Evolutionary conservation across 139 green algal genomes (phyloP).

Genomic region (Chlorella vulgaris): DNA sequence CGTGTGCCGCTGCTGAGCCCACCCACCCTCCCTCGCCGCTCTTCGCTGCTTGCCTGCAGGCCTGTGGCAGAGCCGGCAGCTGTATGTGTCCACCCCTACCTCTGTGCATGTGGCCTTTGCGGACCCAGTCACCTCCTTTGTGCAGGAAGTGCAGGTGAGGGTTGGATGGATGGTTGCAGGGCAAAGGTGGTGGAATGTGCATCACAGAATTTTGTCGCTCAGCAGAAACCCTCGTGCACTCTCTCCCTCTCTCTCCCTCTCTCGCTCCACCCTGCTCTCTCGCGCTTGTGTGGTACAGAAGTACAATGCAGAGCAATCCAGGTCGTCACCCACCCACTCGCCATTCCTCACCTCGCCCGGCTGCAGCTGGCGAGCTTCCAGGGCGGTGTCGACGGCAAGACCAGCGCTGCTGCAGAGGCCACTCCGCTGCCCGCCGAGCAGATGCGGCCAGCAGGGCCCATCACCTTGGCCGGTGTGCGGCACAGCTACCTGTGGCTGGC

Average conservation of each 20-base stretch:
- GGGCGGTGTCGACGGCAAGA: constrained; percentile 25
- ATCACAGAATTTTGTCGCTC: no score
- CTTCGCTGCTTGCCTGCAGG: no score
- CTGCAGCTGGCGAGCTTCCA: constrained; percentile 41
- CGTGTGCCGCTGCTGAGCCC: no score
- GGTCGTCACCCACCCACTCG: no score
- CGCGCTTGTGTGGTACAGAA: no score
- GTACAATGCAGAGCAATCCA: no score
- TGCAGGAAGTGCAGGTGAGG: constrained; percentile 38
- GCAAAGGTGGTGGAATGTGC: background rate
- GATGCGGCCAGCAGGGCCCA: constrained; percentile 38
- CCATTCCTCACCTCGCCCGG: no score
- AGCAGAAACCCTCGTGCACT: background rate
- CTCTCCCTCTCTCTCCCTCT: background rate
- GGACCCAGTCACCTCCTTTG: constrained; percentile 39
- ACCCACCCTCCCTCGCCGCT: no score
- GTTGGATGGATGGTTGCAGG: no score
- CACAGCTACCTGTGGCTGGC: constrained; percentile 50
- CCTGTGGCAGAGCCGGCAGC: constrained; percentile 56
- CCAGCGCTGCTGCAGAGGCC: constrained; percentile 5
- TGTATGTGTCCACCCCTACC: constrained; percentile 51
- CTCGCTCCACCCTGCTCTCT: no score
- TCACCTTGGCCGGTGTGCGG: constrained; percentile 36
- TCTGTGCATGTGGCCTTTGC: constrained; percentile 47
- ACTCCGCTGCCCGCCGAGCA: constrained; percentile 35